Evolutionary conservation across 2,329 filamentous ascomycete species (phyloP).

Genomic region (Xylariales sp.): DNA sequence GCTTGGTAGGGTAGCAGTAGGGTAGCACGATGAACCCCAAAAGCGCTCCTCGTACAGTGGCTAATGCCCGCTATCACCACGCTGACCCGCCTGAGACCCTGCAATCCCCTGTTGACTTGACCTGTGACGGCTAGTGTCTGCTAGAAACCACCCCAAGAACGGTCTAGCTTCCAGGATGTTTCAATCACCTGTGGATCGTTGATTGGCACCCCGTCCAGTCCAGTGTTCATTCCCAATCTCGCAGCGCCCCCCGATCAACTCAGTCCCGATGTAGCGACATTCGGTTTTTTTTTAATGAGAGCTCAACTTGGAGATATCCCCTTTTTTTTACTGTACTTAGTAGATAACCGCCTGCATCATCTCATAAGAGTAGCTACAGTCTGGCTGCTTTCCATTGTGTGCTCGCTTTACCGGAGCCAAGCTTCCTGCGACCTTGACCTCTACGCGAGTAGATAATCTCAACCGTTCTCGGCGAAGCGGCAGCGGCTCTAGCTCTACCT

Average conservation of each 20-base stretch:
- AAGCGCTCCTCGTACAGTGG: background rate
- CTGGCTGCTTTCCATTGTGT: constrained; percentile 14
- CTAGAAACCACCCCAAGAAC: constrained; percentile 9
- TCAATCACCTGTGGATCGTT: constrained; percentile 18
- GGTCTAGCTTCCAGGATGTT: constrained; percentile 17
- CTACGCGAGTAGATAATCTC: background rate
- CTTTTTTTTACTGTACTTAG: constrained; percentile 6
- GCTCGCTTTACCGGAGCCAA: constrained; percentile 15
- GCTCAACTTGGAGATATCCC: constrained; percentile 5
- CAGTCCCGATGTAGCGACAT: constrained; percentile 21
- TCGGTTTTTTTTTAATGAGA: constrained; percentile 22
- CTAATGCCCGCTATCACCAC: constrained; percentile 20
- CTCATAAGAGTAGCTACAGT: background rate
- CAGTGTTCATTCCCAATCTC: constrained; percentile 22
- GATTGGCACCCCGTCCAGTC: constrained; percentile 23
- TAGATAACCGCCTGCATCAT: constrained; percentile 16
- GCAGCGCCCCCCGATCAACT: constrained; percentile 21
- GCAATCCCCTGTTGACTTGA: constrained; percentile 1
- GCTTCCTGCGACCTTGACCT: constrained; percentile 6
- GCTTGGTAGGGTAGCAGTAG: background rate
- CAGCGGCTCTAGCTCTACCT: constrained; percentile 14
- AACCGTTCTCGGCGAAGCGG: constrained; percentile 25
- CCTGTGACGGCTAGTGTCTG: constrained; percentile 15
- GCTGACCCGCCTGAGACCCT: constrained; percentile 9
- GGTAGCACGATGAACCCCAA: constrained; percentile 13